Conservation (phyloP, 2,329 filamentous ascomycete genomes). For the Sporothrix schenckii region DNA sequence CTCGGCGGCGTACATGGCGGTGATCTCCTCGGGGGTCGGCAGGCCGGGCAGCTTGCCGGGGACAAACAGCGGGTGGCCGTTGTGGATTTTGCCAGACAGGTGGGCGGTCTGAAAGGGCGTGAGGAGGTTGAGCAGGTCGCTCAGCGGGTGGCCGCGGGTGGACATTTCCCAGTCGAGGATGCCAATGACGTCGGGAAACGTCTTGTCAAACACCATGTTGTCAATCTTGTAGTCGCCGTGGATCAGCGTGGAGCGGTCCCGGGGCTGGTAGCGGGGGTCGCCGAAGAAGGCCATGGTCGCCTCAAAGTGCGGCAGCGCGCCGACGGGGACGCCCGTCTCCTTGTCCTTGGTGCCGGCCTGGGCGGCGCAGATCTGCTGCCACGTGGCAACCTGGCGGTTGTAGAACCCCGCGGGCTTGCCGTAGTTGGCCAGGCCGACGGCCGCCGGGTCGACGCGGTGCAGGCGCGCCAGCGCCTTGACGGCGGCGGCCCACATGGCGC, state of each 20-base stretch:
- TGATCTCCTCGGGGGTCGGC: conserved; percentile 42
- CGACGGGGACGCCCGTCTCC: conserved; percentile 75
- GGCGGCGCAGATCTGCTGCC: conserved; percentile 73
- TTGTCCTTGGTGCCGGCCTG: conserved; percentile 77
- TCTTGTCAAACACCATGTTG: conserved; percentile 87
- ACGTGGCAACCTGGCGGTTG: conserved; percentile 80
- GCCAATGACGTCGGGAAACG: conserved; percentile 83
- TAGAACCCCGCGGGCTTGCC: conserved; percentile 80
- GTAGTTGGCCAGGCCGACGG: conserved; percentile 71
- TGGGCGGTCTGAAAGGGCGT: conserved; percentile 52
- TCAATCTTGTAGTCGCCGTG: conserved; percentile 85
- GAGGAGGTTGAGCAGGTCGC: conserved; percentile 81
- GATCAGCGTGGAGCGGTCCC: conserved; percentile 76
- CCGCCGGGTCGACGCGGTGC: conserved; percentile 70
- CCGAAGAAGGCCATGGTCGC: conserved; percentile 79
- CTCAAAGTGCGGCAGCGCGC: conserved; percentile 79
- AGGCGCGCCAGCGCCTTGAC: conserved; percentile 81
- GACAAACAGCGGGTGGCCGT: conserved; percentile 57
- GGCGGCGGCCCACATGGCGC: conserved; percentile 82
- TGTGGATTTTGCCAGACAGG: conserved; percentile 38
- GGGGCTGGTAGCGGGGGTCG: conserved; percentile 69
- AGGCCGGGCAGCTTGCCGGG: conserved; percentile 65
- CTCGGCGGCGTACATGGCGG: conserved; percentile 50
- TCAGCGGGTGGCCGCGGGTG: conserved; percentile 93
- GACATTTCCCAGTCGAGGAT: conserved; percentile 99